Evolutionary conservation across 148 eudicot genomes (phyloP), one percentile per base, ranked within the genome.

Genomic region (Fallopia convolvulus): DNA sequence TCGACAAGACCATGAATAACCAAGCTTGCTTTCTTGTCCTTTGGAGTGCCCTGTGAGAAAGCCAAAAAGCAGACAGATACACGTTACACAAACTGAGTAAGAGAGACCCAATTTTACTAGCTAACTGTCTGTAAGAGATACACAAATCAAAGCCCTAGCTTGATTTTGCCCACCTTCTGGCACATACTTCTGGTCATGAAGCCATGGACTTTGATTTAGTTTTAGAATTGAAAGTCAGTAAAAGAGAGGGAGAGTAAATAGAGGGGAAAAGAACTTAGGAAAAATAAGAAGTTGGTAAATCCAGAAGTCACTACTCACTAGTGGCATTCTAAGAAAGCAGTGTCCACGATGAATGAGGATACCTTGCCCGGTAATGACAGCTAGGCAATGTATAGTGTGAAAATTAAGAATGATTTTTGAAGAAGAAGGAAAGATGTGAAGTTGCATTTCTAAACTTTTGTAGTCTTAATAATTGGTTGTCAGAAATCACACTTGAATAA

Each of bases 1-100:
- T 94, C 98, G 26, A 94, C 97, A 81, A 86, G 86, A 75, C 92
- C 97, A 78, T 88, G 98, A 77, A 94, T 90, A 81, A 94, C 93
- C 84, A 94, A 76, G 79, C 84, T 84, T 81, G 97, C 98, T 78
- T 94, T 88, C 83, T 90, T 88, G 87, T 94, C 98, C 83, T 94
- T 94, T 0, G 98, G 97, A 79, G 98, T 94, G 88, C 92, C 78
- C 98, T 94, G 89, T 41, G 84, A 74, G 74, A 76, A 73, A 55
- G 72, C 61, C 46, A 58, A 73, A 76, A 47, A 14, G 46, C 76
- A 39, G 32, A 41, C 26, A 26, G 46, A 53, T 32, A 7, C 4
- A 70, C 36, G 20, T 68, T 68, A 68, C 44, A 70, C 71, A 76
- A 55, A 48, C 66, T 58, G 70, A 40, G 30, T 10, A 76, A 55